phyloP scores from a whole-genome alignment of 2,329 filamentous ascomycete species.

The Macroventuria anomochaeta region DNA sequence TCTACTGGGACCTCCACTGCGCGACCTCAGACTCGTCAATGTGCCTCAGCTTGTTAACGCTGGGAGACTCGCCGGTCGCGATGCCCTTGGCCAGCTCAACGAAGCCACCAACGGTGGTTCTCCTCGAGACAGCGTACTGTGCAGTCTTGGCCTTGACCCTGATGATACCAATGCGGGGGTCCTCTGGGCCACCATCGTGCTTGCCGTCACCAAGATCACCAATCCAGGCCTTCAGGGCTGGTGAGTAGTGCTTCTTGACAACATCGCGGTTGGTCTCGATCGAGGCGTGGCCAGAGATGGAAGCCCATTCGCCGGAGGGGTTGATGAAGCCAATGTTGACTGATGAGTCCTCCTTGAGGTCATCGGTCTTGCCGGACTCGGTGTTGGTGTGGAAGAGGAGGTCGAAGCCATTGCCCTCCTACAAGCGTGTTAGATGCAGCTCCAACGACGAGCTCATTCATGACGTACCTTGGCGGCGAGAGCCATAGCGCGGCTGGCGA shows the following conservation, averaged over 20 bases:
- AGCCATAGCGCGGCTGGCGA: conserved; percentile 87
- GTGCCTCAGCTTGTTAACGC: conserved; percentile 78
- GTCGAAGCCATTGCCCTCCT: conserved; percentile 81
- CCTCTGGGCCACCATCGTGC: conserved; percentile 81
- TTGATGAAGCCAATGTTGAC: conserved; percentile 85
- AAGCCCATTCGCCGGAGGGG: conserved; percentile 81
- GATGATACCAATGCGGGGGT: conserved; percentile 83
- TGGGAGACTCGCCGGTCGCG: conserved; percentile 72
- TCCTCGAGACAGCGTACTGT: conserved; percentile 71
- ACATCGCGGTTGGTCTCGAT: conserved; percentile 72
- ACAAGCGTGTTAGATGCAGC: conserved; percentile 5
- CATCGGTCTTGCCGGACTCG: conserved; percentile 85
- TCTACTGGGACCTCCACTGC: conserved; percentile 46
- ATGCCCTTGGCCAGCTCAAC: conserved; percentile 78
- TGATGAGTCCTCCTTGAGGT: conserved; percentile 73
- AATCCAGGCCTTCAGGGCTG: conserved; percentile 79
- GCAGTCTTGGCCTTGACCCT: conserved; percentile 74
- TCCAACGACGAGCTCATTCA: neutral
- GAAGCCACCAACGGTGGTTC: conserved; percentile 67
- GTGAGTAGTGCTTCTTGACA: conserved; percentile 74
- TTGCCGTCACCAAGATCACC: conserved; percentile 80
- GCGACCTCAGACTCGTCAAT: conserved; percentile 61
- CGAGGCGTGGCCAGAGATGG: conserved; percentile 74
- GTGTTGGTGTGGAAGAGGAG: conserved; percentile 92
- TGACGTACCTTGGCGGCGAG: conserved; percentile 73